phyloP scores from a whole-genome alignment of 345 rosid genomes.

The Conringia planisiliqua region DNA sequence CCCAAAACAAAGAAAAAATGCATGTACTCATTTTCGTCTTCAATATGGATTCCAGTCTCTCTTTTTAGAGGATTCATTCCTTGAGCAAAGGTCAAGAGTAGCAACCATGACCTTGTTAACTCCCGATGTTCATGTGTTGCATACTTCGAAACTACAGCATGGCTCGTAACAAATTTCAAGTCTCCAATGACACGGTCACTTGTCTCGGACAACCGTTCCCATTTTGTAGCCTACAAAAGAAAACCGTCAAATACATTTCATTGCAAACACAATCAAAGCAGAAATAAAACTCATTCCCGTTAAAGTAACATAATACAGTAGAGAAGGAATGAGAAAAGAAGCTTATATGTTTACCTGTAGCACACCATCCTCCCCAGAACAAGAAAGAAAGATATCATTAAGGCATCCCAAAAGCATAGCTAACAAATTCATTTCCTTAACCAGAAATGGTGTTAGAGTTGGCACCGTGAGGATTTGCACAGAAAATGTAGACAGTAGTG shows the following conservation, averaged over 20 bases:
- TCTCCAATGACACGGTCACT: conserved; percentile 72
- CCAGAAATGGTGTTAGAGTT: conserved; percentile 84
- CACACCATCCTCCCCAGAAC: conserved; percentile 75
- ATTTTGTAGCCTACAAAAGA: conserved; percentile 56
- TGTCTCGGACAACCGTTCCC: conserved; percentile 58
- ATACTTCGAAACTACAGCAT: conserved; percentile 61
- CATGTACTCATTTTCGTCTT: conserved; percentile 64
- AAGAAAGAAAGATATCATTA: conserved; percentile 55
- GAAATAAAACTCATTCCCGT: conserved; percentile 1
- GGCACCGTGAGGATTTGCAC: conserved; percentile 97
- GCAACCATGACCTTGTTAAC: conserved; percentile 71
- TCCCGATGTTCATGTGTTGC: conserved; percentile 55
- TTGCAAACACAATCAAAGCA: conserved; percentile 4
- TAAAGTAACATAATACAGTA: neutral
- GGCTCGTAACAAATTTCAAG: conserved; percentile 83
- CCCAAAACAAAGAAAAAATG: conserved; percentile 60
- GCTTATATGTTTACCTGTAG: conserved; percentile 51
- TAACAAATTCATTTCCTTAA: conserved; percentile 72
- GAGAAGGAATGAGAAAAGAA: conserved; percentile 4
- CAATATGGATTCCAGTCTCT: conserved; percentile 73
- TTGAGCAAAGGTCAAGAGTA: conserved; percentile 73
- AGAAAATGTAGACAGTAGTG: conserved; percentile 66
- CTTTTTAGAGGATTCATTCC: conserved; percentile 83
- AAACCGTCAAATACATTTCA: conserved; percentile 16
- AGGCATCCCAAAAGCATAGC: conserved; percentile 71